A percentile compares a stretch with the other conserved stretches of the same genome.
Evolutionary conservation across 257 asterid species (phyloP).

Genomic region (Penstemon newberryi): DNA sequence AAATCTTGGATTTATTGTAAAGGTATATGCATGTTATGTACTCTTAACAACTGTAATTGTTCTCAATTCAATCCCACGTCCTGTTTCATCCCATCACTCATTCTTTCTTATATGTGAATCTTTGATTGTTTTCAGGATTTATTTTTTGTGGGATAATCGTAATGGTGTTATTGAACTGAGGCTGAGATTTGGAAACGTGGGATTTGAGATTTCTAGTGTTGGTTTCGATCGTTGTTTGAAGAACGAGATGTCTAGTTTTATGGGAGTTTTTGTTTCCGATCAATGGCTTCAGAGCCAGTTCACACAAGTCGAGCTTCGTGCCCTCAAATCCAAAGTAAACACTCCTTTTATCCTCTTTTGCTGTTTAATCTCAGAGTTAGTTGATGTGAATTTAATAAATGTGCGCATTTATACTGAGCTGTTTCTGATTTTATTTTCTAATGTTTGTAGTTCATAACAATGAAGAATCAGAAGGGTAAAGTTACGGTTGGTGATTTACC

Average conservation of each 20-base stretch:
- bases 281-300: conserved; percentile 97
- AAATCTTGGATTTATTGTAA: conserved; percentile 29
- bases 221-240: conserved; percentile 35
- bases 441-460: conserved; percentile 52
- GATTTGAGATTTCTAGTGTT: conserved; percentile 29
- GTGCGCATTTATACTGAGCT: conserved; percentile 27
- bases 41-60: conserved; percentile 7
- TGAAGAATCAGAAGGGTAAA: conserved; percentile 74
- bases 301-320: conserved; percentile 89
- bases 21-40: conserved; percentile 38
- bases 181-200: conserved; percentile 23
- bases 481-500: conserved; percentile 76
- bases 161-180: conserved; percentile 27
- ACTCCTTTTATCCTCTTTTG: conserved; percentile 3
- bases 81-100: conserved; percentile 20
- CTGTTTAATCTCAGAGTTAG: conserved; percentile 13
- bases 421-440: conserved; percentile 9
- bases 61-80: conserved; percentile 24
- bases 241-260: conserved; percentile 70
- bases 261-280: conserved; percentile 86
- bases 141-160: conserved; percentile 32
- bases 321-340: conserved; percentile 78
- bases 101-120: conserved; percentile 9
- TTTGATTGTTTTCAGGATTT: conserved; percentile 29
- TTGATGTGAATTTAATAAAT: conserved; percentile 23